These are phyloP conservation scores for Nannochloris sp. DNA, from an alignment of 139 green algal species.

Conservation along the genomic window DNA sequence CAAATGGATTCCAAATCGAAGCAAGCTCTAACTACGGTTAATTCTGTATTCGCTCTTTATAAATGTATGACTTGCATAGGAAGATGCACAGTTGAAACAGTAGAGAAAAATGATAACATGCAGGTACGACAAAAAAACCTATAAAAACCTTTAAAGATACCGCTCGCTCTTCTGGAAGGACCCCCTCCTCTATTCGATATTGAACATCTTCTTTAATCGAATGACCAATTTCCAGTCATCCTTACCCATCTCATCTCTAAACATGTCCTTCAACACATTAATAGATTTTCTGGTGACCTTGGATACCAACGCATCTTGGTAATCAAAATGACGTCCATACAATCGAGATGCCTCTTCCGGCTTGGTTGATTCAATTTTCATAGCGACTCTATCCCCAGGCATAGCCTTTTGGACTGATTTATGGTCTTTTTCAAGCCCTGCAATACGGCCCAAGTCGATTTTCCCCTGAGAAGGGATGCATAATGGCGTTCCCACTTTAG, in stretches of 20 bases:
- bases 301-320: slow-evolving; percentile 66
- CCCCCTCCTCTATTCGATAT: background rate
- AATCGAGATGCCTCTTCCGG: slow-evolving; percentile 62
- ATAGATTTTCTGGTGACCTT: slow-evolving; percentile 71
- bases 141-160: too few relatives aligned
- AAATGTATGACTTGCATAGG: slow-evolving; percentile 3
- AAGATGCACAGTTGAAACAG: too few relatives aligned
- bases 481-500: slow-evolving; percentile 67
- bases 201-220: slow-evolving; percentile 69
- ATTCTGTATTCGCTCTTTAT: background rate
- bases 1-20: too few relatives aligned
- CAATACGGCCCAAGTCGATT: slow-evolving; percentile 87
- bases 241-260: slow-evolving; percentile 83
- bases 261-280: slow-evolving; percentile 80
- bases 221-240: slow-evolving; percentile 93
- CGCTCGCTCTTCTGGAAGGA: too few relatives aligned
- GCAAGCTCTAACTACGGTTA: background rate
- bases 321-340: slow-evolving; percentile 94
- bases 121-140: too few relatives aligned
- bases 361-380: slow-evolving; percentile 92
- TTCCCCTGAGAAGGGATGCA: slow-evolving; percentile 52
- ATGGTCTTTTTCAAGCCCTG: slow-evolving; percentile 91
- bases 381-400: slow-evolving; percentile 79
- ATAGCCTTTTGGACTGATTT: slow-evolving; percentile 79
- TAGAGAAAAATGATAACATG: too few relatives aligned